These are phyloP conservation scores for Gossypium davidsonii DNA, from an alignment of 441 rosid species.

Conservation along the genomic window DNA sequence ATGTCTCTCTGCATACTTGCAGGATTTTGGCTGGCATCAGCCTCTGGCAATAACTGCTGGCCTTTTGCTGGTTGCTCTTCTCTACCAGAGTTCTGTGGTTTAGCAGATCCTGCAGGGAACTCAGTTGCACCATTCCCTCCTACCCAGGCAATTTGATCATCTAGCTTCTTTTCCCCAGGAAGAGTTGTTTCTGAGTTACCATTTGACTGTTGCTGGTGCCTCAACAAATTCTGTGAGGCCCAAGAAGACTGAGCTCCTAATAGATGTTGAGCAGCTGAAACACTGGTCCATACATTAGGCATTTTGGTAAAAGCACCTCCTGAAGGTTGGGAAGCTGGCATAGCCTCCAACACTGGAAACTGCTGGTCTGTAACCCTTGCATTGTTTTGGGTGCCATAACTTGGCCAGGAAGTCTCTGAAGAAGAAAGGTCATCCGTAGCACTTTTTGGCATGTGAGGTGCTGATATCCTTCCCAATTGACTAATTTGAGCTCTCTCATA, in stretches of 20 bases:
- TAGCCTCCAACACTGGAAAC: conserved; percentile 45
- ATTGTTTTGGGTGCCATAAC: conserved; percentile 22
- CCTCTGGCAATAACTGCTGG: conserved; percentile 25
- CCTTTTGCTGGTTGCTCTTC: conserved; percentile 28
- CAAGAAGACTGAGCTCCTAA: conserved; percentile 34
- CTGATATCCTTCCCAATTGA: conserved; percentile 25
- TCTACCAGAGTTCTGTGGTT: conserved; percentile 23
- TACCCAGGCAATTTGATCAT: conserved; percentile 30
- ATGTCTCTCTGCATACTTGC: conserved; percentile 36
- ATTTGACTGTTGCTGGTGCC: conserved; percentile 28
- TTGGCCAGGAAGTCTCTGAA: conserved; percentile 26
- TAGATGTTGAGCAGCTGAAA: conserved; percentile 33
- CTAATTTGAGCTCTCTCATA: conserved; percentile 36
- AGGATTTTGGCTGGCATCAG: conserved; percentile 24
- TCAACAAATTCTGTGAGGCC: conserved; percentile 28
- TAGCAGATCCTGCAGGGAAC: conserved; percentile 24
- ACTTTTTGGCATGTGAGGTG: conserved; percentile 21
- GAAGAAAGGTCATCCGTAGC: conserved; percentile 24
- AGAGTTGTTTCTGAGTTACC: conserved; percentile 31
- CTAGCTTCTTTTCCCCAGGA: conserved; percentile 32
- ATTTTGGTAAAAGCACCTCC: conserved; percentile 29
- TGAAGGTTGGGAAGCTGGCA: conserved; percentile 33
- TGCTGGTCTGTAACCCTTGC: conserved; percentile 34
- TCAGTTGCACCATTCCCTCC: conserved; percentile 34
- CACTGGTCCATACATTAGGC: conserved; percentile 33